phyloP scores from a whole-genome alignment of 2,329 filamentous ascomycete genomes.

The Ceratocystis variospora region DNA sequence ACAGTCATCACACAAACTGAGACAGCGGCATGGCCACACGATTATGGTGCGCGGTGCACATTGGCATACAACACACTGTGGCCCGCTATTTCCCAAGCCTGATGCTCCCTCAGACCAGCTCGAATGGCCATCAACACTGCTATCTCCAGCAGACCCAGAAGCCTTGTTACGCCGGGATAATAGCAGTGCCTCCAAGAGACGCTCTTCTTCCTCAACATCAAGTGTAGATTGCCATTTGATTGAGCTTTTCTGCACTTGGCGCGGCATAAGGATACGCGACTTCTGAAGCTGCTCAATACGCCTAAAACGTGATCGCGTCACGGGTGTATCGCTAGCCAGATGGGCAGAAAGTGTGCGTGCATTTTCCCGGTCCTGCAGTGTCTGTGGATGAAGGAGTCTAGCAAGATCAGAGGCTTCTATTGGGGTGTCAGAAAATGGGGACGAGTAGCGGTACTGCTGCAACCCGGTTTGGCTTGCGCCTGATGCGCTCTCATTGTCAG shows the following conservation, averaged over 20 bases:
- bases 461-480: neutral
- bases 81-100: constrained; percentile 56
- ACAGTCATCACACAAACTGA: constrained; percentile 91
- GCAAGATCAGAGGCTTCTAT: constrained; percentile 59
- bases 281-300: constrained; percentile 55
- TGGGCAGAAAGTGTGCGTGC: constrained; percentile 71
- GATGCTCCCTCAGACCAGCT: constrained; percentile 23
- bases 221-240: neutral
- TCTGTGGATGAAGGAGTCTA: constrained; percentile 66
- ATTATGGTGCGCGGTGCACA: constrained; percentile 73
- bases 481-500: neutral
- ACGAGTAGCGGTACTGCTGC: constrained; percentile 33
- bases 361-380: constrained; percentile 63
- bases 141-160: neutral
- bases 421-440: constrained; percentile 46
- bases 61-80: constrained; percentile 89
- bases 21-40: constrained; percentile 90
- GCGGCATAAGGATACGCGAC: constrained; percentile 41
- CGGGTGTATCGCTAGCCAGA: constrained; percentile 52
- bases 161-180: constrained; percentile 34
- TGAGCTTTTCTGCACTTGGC: neutral
- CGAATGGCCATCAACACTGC: constrained; percentile 1
- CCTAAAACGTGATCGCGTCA: constrained; percentile 70
- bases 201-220: constrained; percentile 42
- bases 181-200: constrained; percentile 46